Base-by-base conservation (phyloP, 2,329 filamentous ascomycete species). In the Alternaria infectoria region DNA sequence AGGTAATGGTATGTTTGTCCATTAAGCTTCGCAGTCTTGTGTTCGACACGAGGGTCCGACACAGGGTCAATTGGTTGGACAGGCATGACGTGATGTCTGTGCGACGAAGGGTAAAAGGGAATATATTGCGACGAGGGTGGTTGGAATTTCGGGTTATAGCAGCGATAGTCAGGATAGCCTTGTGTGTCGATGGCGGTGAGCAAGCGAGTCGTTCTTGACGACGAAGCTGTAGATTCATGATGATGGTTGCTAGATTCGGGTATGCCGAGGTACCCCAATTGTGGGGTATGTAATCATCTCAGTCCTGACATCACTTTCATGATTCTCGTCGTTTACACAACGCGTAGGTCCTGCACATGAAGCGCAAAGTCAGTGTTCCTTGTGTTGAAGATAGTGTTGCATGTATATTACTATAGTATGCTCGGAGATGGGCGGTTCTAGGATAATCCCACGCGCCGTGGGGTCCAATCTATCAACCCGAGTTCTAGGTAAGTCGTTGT, bases 1-100 rank as follows among this genome's bases (percentile, higher is more conserved):
- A 89, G 78, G 70, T 88, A 89, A 52, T 86, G 87, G 82, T 96
- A 97, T 32, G 84, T 92, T 72, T 87, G 86, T 68, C 90, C 90
- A 69, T 91, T 89, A 61, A 94, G 82, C 56, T 83, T 81, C 45
- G 88, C 86, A 59, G 86, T 89, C 72, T 87, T 86, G 76, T 89
- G 86, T 72, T 88, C 82, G 71, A 93, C 85, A 66, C 92, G 87
- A 32, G 88, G 74, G 82, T 95, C 92, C 65, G 87, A 85, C 44
- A 85, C 86, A 19, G 84, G 83, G 54, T 80, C 78, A 66, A 95
- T 86, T 76, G 91, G 91, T 75, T 90, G 87, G 45, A 85, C 78
- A 54, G 85, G 75, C 84, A 87, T 88, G 71, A 67, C 67, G 66
- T 54, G 67, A 68, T 28, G 17, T 61, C 26, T 21, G 32, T 25